phyloP scores from a whole-genome alignment of 2,329 filamentous ascomycete genomes.

The Orbilia quercus region DNA sequence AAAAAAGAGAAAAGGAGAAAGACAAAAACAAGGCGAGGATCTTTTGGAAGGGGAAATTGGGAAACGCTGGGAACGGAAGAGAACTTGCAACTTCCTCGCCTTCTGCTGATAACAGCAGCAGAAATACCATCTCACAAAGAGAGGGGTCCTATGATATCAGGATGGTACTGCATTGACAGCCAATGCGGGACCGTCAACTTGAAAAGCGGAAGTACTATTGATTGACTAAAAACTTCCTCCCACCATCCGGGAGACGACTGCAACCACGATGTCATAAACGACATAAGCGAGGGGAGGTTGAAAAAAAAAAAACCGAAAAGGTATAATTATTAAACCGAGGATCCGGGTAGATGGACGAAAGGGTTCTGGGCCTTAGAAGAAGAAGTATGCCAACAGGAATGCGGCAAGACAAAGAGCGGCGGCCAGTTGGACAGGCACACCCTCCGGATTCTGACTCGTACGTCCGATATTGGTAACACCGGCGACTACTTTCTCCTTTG shows the following conservation, averaged over 20 bases:
- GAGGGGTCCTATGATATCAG: neutral
- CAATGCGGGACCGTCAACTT: neutral
- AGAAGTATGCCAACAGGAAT: slow-evolving; percentile 94
- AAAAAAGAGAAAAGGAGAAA: slow-evolving; percentile 14
- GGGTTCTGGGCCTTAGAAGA: slow-evolving; percentile 74
- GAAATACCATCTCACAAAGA: slow-evolving; percentile 2
- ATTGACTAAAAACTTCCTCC: neutral
- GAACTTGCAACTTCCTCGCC: slow-evolving; percentile 2
- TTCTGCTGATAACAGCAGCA: neutral
- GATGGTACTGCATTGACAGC: slow-evolving; percentile 9
- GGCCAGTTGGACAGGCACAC: slow-evolving; percentile 86
- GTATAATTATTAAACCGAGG: slow-evolving; percentile 20
- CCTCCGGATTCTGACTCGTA: slow-evolving; percentile 72
- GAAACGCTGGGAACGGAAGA: slow-evolving; percentile 8
- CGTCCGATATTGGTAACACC: slow-evolving; percentile 66
- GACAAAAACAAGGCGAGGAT: slow-evolving; percentile 11
- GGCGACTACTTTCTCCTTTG: slow-evolving; percentile 66
- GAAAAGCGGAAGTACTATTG: slow-evolving; percentile 11
- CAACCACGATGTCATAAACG: slow-evolving; percentile 2
- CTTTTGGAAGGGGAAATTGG: slow-evolving; percentile 13
- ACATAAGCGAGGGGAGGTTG: slow-evolving; percentile 13
- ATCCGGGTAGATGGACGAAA: neutral
- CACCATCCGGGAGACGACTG: neutral
- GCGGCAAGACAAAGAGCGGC: slow-evolving; percentile 85
- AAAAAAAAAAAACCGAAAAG: slow-evolving; percentile 21